Conservation (phyloP, 2,329 filamentous ascomycete genomes). For the Hawksworthiomyces lignivorus region DNA sequence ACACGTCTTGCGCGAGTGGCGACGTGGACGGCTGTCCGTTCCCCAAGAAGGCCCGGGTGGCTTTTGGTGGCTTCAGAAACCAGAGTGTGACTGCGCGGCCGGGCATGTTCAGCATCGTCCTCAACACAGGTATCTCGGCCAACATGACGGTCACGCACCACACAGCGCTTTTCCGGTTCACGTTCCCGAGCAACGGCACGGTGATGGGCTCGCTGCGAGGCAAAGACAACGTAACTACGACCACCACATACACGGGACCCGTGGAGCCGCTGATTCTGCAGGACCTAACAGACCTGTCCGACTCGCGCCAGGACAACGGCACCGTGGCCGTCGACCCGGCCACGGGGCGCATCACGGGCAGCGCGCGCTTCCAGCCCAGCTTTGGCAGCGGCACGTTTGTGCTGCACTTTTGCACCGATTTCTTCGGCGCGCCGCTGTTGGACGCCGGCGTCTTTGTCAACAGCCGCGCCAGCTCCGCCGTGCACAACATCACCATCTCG, state of each 20-base stretch:
- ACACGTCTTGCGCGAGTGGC: constrained; percentile 52
- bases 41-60: constrained; percentile 36
- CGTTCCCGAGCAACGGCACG: constrained; percentile 41
- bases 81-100: constrained; percentile 49
- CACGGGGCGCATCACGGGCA: constrained; percentile 56
- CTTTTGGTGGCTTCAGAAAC: constrained; percentile 38
- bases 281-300: constrained; percentile 56
- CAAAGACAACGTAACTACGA: neutral
- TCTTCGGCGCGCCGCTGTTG: constrained; percentile 47
- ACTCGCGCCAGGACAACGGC: constrained; percentile 51
- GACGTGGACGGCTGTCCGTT: constrained; percentile 56
- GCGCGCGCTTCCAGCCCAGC: constrained; percentile 53
- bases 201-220: constrained; percentile 2
- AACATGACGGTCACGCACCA: constrained; percentile 64
- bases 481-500: constrained; percentile 40
- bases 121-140: constrained; percentile 49
- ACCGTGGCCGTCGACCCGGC: constrained; percentile 44
- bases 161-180: constrained; percentile 58
- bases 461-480: constrained; percentile 41
- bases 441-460: constrained; percentile 56
- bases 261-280: constrained; percentile 54
- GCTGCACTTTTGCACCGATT: constrained; percentile 61
- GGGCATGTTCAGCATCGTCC: constrained; percentile 56
- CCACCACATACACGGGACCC: constrained; percentile 9
- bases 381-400: constrained; percentile 56